Evolutionary conservation across 1,284 basidiomycete genomes (phyloP).

Genomic region (Heterobasidion occidentale): DNA sequence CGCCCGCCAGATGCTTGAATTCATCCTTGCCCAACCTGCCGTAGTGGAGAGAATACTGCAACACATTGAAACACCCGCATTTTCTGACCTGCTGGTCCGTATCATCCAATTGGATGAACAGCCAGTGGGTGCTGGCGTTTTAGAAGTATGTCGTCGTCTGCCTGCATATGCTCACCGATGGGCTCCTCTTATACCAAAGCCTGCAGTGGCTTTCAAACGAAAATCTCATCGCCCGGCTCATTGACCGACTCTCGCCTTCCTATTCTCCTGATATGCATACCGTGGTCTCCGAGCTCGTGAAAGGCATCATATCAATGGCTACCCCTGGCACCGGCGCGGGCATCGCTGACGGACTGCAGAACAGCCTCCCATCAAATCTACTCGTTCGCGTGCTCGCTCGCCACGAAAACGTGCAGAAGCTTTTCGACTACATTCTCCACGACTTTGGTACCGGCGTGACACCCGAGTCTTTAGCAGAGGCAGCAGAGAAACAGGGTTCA

Average conservation of each 20-base stretch:
- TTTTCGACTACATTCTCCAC: slow-evolving; percentile 78
- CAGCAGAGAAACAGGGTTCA: neutral
- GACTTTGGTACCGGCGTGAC: slow-evolving; percentile 31
- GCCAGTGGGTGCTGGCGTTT: slow-evolving; percentile 75
- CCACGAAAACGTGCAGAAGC: slow-evolving; percentile 61
- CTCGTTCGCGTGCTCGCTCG: slow-evolving; percentile 89
- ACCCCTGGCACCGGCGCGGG: slow-evolving; percentile 79
- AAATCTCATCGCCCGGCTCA: slow-evolving; percentile 75
- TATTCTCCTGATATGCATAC: slow-evolving; percentile 78
- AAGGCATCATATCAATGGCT: slow-evolving; percentile 92
- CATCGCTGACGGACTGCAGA: slow-evolving; percentile 56
- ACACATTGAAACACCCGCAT: slow-evolving; percentile 86
- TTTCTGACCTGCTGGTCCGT: slow-evolving; percentile 88
- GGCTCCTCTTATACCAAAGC: slow-evolving; percentile 25
- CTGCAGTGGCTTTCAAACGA: slow-evolving; percentile 83
- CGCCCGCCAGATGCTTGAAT: slow-evolving; percentile 75
- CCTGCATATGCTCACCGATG: slow-evolving; percentile 18
- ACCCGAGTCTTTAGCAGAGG: neutral
- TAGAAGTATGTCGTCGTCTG: slow-evolving; percentile 60
- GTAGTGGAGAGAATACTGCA: slow-evolving; percentile 80
- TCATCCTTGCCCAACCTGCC: slow-evolving; percentile 79
- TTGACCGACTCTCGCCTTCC: slow-evolving; percentile 78
- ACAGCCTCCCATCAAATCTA: slow-evolving; percentile 73
- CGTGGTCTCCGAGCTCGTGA: slow-evolving; percentile 88
- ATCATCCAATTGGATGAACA: slow-evolving; percentile 91